phyloP scores from a whole-genome alignment of 371 early-diverging fungal species.

The Globomyces sp. region DNA sequence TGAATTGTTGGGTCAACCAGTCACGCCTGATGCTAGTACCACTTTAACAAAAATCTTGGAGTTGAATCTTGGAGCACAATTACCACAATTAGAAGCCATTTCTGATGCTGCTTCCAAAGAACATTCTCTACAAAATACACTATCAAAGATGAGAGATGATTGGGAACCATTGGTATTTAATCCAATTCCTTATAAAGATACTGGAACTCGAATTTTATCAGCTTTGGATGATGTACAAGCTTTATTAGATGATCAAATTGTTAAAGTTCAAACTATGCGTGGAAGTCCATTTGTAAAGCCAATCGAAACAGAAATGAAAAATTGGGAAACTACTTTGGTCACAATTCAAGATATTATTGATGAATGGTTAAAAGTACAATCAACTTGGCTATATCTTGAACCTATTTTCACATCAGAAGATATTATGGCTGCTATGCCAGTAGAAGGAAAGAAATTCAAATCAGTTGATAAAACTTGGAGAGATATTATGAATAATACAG shows the following conservation, averaged over 20 bases:
- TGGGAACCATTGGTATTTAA: constrained; percentile 52
- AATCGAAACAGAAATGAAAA: constrained; percentile 48
- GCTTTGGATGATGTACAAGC: constrained; percentile 53
- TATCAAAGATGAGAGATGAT: constrained; percentile 53
- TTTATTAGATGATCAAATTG: constrained; percentile 57
- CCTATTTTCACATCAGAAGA: constrained; percentile 60
- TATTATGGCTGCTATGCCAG: constrained; percentile 58
- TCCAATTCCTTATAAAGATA: constrained; percentile 54
- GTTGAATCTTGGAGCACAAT: constrained; percentile 43
- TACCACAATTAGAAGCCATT: constrained; percentile 48
- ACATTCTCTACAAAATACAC: constrained; percentile 51
- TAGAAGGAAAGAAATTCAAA: constrained; percentile 54
- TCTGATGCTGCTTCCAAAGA: constrained; percentile 57
- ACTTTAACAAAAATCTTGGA: constrained; percentile 50
- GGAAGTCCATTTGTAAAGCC: constrained; percentile 56
- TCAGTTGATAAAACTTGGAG: constrained; percentile 54
- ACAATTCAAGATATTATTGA: constrained; percentile 55
- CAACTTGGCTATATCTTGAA: constrained; percentile 59
- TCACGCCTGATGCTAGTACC: constrained; percentile 49
- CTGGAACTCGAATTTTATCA: constrained; percentile 52
- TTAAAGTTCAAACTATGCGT: constrained; percentile 58
- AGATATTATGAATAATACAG: constrained; percentile 44
- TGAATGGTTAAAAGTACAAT: constrained; percentile 56
- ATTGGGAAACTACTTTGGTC: constrained; percentile 46
- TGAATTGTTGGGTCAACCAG: constrained; percentile 46